A percentile compares a stretch with the other conserved stretches of the same genome.
phyloP scores from a whole-genome alignment of 495 filamentous ascomycete species.

The Daldinia vernicosa region DNA sequence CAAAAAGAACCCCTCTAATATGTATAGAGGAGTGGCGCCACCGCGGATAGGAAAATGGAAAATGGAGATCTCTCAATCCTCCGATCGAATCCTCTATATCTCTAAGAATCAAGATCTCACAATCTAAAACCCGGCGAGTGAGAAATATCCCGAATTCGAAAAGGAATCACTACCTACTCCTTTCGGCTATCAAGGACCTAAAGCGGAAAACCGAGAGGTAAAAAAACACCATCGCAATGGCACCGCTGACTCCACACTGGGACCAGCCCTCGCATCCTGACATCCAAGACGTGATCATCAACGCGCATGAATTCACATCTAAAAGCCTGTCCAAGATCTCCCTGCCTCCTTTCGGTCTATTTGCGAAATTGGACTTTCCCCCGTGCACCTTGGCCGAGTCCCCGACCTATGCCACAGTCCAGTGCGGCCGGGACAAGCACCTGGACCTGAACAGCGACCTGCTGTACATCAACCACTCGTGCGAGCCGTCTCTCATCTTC shows the following conservation, averaged over 20 bases:
- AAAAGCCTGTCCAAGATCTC: constrained; percentile 68
- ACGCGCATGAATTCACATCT: constrained; percentile 63
- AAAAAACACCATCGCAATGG: constrained; percentile 46
- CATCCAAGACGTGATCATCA: constrained; percentile 61
- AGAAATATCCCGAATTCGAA: constrained; percentile 8
- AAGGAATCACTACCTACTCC: constrained; percentile 15
- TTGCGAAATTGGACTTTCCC: constrained; percentile 61
- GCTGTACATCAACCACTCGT: constrained; percentile 80
- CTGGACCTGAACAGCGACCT: constrained; percentile 79
- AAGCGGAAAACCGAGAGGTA: constrained; percentile 19
- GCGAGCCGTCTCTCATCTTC: constrained; percentile 72
- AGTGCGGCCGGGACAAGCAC: constrained; percentile 67
- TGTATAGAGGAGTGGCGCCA: constrained; percentile 11
- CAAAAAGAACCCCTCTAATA: not conserved
- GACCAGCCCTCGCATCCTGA: constrained; percentile 61
- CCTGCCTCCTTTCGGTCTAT: constrained; percentile 69
- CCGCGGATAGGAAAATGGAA: constrained; percentile 30
- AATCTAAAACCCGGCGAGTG: constrained; percentile 4
- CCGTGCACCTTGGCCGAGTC: constrained; percentile 62
- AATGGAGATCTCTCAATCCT: constrained; percentile 20
- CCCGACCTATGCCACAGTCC: constrained; percentile 75
- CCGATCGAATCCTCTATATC: not conserved
- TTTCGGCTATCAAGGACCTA: constrained; percentile 2
- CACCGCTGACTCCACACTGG: constrained; percentile 62
- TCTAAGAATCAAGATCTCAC: constrained; percentile 8